Evolutionary conservation across 305 asterid genomes (phyloP).

Genomic region (Petunia hybrid): DNA sequence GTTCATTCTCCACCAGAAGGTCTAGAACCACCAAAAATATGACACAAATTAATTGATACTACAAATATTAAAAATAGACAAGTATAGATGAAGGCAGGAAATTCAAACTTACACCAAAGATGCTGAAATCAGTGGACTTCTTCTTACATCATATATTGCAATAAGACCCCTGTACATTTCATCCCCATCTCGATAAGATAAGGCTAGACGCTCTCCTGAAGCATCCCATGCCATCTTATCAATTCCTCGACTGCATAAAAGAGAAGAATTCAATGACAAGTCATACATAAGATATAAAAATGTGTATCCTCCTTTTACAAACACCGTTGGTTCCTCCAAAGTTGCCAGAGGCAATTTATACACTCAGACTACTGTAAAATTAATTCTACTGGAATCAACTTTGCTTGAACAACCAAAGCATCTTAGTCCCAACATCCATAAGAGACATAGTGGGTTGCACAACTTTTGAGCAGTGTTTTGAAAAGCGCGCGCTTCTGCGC

Average conservation of each 20-base stretch:
- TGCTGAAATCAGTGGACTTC: conserved; percentile 81
- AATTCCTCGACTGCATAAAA: conserved; percentile 61
- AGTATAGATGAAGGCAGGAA: not conserved
- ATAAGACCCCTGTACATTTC: conserved; percentile 82
- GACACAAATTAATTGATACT: not conserved
- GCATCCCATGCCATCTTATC: conserved; percentile 98
- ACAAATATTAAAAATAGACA: not conserved
- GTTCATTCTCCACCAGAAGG: not conserved
- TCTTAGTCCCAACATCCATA: not conserved
- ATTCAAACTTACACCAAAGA: conserved; percentile 75
- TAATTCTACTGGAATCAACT: too few species aligned
- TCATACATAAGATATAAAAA: not conserved
- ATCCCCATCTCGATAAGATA: conserved; percentile 84
- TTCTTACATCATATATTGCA: conserved; percentile 86
- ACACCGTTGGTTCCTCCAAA: not conserved
- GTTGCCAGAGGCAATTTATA: not conserved
- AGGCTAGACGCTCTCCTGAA: conserved; percentile 94
- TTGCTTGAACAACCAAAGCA: not conserved
- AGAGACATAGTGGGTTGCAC: not conserved
- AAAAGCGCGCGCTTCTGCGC: too few species aligned
- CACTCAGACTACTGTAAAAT: not conserved
- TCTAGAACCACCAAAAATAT: not conserved
- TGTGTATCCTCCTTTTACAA: not conserved
- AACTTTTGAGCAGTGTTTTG: too few species aligned
- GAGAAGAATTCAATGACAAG: conserved; percentile 29